Evolutionary conservation across 164 flowering plant species (phyloP), one percentile per base, ranked within the genome.

Genomic region (Liquidambar formosana): DNA sequence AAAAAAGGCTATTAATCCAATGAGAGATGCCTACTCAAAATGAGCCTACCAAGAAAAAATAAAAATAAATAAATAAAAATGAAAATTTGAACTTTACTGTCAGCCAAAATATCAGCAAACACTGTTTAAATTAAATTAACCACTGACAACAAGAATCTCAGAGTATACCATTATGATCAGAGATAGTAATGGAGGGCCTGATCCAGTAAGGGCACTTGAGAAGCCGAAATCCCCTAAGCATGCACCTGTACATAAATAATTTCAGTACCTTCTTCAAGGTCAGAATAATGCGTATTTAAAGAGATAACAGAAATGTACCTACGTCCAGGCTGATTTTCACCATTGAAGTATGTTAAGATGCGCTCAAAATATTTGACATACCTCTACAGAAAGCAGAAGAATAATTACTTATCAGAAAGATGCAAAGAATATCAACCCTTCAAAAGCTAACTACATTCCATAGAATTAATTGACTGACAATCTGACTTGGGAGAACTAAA

Each of bases 151-250:
- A 56, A 45, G 57, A 58, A 59, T 1, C 45, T n/a, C 26, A 19
- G 14, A 38, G 63, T 63, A 65, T 82, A 93, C 99, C 98, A 84
- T 88, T 90, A 78, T 95, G 98, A 79, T 93, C 77, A 69, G 91
- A 95, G 71, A 93, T 86, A 18, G 97, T 93, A 69, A 95, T 89
- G 54, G 96, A 78, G 49, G 99, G 99, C 76, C 97, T 86, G 66
- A 95, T 82, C 99, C 99, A 95, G 61, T 88, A 90, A 72, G 98
- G 98, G 69, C 99, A 93, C 63, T 86, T 80, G 78, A 81, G 97
- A 80, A 95, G 93, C 75, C 97, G 97, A 77, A 95, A 89, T 62
- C 97, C 99, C 70, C 98, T 83, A 53, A 95, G 98, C 97, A 95
- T 93, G 89, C 98, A 93, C 86, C 98, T 94, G 81, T 68, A 57